Conservation (phyloP, 2,329 filamentous ascomycete genomes). For the Beauveria australis region DNA sequence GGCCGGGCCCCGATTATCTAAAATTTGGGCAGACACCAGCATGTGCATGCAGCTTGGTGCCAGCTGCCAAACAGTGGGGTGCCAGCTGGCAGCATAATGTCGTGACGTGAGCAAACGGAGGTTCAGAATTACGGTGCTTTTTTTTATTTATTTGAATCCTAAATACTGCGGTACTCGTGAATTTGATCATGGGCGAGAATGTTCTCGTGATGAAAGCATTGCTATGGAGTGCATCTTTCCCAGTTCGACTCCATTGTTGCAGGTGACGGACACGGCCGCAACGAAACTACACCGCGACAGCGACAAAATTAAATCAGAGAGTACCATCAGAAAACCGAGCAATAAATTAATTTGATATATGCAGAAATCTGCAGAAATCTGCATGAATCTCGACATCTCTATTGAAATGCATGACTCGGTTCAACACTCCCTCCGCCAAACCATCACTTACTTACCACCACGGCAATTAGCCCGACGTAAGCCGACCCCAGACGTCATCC, state of each 20-base stretch:
- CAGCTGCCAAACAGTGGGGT: not conserved
- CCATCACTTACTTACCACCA: not conserved
- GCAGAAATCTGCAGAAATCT: too few species aligned
- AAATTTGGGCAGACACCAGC: not conserved
- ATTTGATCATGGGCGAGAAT: too few species aligned
- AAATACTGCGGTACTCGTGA: too few species aligned
- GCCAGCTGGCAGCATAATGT: not conserved
- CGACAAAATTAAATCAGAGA: too few species aligned
- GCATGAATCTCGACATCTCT: too few species aligned
- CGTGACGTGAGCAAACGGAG: not conserved
- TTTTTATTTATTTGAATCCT: not conserved
- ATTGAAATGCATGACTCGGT: not conserved
- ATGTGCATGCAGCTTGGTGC: not conserved
- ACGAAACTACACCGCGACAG: too few species aligned
- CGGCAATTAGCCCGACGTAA: conserved; percentile 9
- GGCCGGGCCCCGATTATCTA: not conserved
- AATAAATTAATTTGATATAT: too few species aligned
- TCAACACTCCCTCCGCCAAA: not conserved
- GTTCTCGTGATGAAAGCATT: too few species aligned
- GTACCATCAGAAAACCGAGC: too few species aligned
- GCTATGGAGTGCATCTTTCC: too few species aligned
- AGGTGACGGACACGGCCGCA: too few species aligned
- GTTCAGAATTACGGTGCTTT: not conserved
- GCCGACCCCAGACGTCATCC: conserved; percentile 1
- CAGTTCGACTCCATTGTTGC: too few species aligned